Evolutionary conservation across 75 land plant species (phyloP).

Genomic region (Azolla pinnata): DNA sequence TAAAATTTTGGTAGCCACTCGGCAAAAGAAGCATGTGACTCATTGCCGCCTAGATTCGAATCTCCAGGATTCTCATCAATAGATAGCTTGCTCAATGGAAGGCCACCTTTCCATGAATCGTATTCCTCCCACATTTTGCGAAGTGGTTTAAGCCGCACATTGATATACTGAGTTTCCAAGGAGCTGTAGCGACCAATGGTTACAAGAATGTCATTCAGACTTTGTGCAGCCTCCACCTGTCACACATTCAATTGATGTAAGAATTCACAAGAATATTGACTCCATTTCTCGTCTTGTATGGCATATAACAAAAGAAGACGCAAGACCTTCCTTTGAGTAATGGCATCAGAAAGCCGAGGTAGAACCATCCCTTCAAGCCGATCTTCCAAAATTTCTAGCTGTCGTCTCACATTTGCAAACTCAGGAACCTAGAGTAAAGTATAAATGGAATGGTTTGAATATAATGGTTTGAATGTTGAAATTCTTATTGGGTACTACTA

Average conservation of each 20-base stretch:
- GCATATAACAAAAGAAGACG: too few species aligned
- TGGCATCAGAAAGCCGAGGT: conserved; percentile 84
- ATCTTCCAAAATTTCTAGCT: conserved; percentile 93
- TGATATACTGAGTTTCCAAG: conserved; percentile 62
- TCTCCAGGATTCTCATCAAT: conserved; percentile 36
- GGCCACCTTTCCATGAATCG: conserved; percentile 45
- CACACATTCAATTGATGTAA: conserved; percentile 1
- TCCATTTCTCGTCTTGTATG: neutral
- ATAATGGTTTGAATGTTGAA: neutral
- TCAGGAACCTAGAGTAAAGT: conserved; percentile 68
- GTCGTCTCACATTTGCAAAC: conserved; percentile 87
- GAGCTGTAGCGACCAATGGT: conserved; percentile 81
- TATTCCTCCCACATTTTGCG: conserved; percentile 83
- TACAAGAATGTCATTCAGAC: conserved; percentile 65
- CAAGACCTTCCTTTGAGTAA: conserved; percentile 73
- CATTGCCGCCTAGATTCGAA: conserved; percentile 23
- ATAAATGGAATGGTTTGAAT: neutral
- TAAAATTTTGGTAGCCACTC: conserved; percentile 91
- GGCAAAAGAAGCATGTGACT: conserved; percentile 36
- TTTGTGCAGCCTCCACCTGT: conserved; percentile 82
- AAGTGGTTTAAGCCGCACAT: conserved; percentile 62
- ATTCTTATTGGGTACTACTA: neutral
- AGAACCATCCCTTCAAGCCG: conserved; percentile 91
- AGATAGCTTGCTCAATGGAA: conserved; percentile 25
- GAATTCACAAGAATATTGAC: neutral